Base-by-base conservation (phyloP, 2,329 filamentous ascomycete species). In the Gnomoniopsis smithogilvyi region DNA sequence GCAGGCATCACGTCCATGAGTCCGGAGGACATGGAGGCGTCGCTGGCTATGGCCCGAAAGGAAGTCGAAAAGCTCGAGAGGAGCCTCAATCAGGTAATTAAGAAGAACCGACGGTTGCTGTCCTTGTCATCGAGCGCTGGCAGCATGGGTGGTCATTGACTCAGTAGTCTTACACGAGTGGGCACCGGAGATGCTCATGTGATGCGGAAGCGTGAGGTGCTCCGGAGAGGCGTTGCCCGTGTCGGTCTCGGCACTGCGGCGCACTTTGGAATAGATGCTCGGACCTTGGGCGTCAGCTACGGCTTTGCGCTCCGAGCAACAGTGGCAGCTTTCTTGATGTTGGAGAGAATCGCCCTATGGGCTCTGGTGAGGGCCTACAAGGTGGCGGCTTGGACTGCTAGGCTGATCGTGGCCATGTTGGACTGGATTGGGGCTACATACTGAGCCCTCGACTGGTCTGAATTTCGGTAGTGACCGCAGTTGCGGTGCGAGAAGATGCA, bases 41-140 rank as follows among this genome's bases (percentile, higher is more conserved):
- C 81, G 49, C 74, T 84, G 47, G 65, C 69, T 22, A 70, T 78
- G 41, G 80, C 82, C 30, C 77, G 79, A 53, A 84, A 81, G 68
- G 86, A 89, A 69, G 81, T 82, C 7, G 85, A 88, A 63, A 81
- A 77, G 66, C 69, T 87, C 33, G 85, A 88, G 73, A 87, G 85
- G 75, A 81, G 75, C 48, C 70, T 89, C 57, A 83, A 83, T 68
- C 76, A 79, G 47, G 68, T 87, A 21, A 79, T 88, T 57, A 83
- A 81, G 73, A 82, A 80, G 69, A 89, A 89, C 67, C 74, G 79
- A 58, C 76, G 80, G 53, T 64, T 87, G 46, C 67, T 86, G 34
- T 64, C 82, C 3, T 45, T 60, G 17, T 58, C 62, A n/a, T 41
- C 50, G n/a, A 46, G 50, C 6, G 56, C 56, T 53, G 58, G 19